Conservation (phyloP, 331 rosid genomes). For the Phaseolus coccineus region DNA sequence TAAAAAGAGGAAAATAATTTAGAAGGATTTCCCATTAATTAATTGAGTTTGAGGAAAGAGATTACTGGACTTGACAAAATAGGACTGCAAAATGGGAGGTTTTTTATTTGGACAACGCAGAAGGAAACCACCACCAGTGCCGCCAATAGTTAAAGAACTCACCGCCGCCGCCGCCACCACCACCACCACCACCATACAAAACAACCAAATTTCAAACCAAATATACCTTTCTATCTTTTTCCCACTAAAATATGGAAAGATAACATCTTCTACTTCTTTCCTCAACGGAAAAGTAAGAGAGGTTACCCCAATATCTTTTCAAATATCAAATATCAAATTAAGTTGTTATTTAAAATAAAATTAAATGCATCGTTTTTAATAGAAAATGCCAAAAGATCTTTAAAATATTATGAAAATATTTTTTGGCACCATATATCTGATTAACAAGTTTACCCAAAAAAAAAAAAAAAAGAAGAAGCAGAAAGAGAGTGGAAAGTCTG, state of each 20-base stretch:
- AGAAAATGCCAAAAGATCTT: no score
- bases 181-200: background rate
- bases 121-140: background rate
- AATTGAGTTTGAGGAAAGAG: slow-evolving; percentile 29
- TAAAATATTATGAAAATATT: background rate
- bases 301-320: no score
- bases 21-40: no score
- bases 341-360: no score
- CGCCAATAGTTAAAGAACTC: background rate
- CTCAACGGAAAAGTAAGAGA: no score
- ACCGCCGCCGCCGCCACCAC: no score
- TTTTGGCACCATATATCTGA: background rate
- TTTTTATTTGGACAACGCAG: background rate
- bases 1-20: no score
- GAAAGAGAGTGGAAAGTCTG: background rate
- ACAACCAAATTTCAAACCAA: background rate
- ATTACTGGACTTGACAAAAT: background rate
- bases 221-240: background rate
- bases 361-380: no score
- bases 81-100: background rate
- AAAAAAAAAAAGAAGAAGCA: background rate
- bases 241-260: background rate
- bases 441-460: background rate
- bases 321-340: no score
- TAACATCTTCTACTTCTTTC: no score